Percentiles rank a stretch among this genome's conserved stretches.
Evolutionary conservation across 2,329 filamentous ascomycete species (phyloP).

Genomic region (Calonectria pseudoreteaudii): DNA sequence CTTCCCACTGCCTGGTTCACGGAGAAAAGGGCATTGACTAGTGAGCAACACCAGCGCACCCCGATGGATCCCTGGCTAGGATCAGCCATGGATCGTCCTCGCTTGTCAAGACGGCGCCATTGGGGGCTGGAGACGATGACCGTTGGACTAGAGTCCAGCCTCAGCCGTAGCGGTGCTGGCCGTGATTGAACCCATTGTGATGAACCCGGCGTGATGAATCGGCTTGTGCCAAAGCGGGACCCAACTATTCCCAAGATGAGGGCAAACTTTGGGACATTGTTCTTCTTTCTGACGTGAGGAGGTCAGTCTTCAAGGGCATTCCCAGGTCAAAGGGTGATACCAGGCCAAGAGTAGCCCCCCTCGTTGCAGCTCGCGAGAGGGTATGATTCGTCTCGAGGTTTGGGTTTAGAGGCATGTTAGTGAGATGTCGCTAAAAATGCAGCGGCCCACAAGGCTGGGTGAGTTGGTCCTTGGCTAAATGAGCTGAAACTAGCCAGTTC

Average conservation of each 20-base stretch:
- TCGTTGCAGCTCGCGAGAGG: background rate
- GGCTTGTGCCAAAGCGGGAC: background rate
- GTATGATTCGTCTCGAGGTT: constrained; percentile 2
- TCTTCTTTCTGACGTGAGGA: constrained; percentile 26
- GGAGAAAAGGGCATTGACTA: background rate
- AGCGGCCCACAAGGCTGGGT: constrained; percentile 31
- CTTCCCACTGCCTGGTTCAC: background rate
- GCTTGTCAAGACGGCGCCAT: background rate
- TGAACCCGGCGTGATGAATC: background rate
- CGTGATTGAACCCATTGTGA: constrained; percentile 5
- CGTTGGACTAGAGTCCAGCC: background rate
- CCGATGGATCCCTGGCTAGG: background rate
- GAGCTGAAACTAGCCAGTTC: constrained; percentile 22
- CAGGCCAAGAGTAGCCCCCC: background rate
- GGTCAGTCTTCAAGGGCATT: background rate
- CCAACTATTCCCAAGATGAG: background rate
- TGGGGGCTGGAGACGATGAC: constrained; percentile 12
- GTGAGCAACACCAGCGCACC: background rate
- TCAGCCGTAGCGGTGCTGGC: background rate
- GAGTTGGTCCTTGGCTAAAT: constrained; percentile 29
- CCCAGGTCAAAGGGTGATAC: too few species aligned
- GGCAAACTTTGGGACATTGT: background rate
- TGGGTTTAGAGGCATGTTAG: constrained; percentile 12
- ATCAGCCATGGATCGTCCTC: constrained; percentile 11
- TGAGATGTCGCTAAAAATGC: constrained; percentile 1